phyloP scores from a whole-genome alignment of 129 eudicot species.

The Erigeron canadensis region DNA sequence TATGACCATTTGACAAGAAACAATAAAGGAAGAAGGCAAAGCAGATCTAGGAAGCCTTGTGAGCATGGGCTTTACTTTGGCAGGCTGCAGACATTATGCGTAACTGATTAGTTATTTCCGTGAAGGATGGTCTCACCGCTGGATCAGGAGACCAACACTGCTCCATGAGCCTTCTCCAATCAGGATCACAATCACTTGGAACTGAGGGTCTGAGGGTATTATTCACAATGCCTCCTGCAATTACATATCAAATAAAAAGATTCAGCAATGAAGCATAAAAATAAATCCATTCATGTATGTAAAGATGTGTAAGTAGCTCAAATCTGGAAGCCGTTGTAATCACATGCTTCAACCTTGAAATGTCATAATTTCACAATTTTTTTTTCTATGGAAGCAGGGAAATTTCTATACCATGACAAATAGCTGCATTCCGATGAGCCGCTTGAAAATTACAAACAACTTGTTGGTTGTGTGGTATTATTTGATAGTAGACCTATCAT shows the following conservation, averaged over 20 bases:
- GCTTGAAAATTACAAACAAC: not conserved
- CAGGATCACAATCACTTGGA: constrained; percentile 77
- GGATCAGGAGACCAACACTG: constrained; percentile 97
- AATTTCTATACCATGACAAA: not conserved
- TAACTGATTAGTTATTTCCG: constrained; percentile 72
- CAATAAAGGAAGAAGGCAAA: not conserved
- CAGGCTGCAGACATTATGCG: constrained; percentile 73
- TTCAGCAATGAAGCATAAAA: not conserved
- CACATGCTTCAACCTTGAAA: not conserved
- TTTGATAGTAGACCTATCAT: constrained; percentile 13
- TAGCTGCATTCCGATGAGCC: not conserved
- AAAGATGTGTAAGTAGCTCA: not conserved
- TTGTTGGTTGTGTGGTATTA: not conserved
- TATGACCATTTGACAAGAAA: not conserved
- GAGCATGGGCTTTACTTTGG: constrained; percentile 55
- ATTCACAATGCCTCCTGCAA: constrained; percentile 92
- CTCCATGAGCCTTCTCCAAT: constrained; percentile 90
- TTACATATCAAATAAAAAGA: not conserved
- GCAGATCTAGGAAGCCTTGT: constrained; percentile 37
- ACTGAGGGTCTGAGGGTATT: constrained; percentile 86
- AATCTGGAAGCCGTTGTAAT: not conserved
- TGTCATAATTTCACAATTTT: not conserved
- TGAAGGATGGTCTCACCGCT: constrained; percentile 66
- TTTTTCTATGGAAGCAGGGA: not conserved
- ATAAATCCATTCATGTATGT: not conserved